Conservation (phyloP, 805 yeast species). For the Candida sonorensis region DNA sequence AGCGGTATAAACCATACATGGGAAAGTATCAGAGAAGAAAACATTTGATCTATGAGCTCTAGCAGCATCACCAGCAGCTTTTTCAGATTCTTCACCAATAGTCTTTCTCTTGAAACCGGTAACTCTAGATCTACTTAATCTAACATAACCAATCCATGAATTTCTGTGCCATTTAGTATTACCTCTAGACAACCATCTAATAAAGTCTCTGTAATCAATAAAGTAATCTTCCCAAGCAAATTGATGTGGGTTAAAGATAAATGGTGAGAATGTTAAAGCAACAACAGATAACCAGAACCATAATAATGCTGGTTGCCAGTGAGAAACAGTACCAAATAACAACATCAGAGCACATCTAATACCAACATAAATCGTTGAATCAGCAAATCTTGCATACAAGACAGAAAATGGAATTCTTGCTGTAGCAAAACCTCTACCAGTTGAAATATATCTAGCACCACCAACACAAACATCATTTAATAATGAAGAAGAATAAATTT, state of each 20-base stretch:
- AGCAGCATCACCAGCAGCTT: conserved; percentile 74
- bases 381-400: conserved; percentile 71
- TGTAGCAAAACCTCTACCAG: conserved; percentile 93
- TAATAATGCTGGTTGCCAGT: conserved; percentile 71
- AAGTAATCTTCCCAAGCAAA: conserved; percentile 41
- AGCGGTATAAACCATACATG: conserved; percentile 67
- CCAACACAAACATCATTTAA: conserved; percentile 70
- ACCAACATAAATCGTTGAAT: conserved; percentile 74
- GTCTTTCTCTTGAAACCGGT: conserved; percentile 83
- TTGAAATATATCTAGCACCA: conserved; percentile 84
- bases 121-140: conserved; percentile 75
- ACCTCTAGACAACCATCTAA: conserved; percentile 78
- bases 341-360: conserved; percentile 60
- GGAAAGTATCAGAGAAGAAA: conserved; percentile 63
- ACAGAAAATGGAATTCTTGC: conserved; percentile 66
- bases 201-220: conserved; percentile 40
- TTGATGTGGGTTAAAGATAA: conserved; percentile 48
- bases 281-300: conserved; percentile 50
- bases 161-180: conserved; percentile 56
- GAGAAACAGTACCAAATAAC: conserved; percentile 67
- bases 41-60: conserved; percentile 78
- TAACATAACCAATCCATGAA: conserved; percentile 76
- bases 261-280: conserved; percentile 42
- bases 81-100: conserved; percentile 73
- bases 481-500: conserved; percentile 66